Evolutionary conservation across 2,329 filamentous ascomycete species (phyloP), one percentile per base, ranked within the genome.

Genomic region (Ceratocystis papillata): DNA sequence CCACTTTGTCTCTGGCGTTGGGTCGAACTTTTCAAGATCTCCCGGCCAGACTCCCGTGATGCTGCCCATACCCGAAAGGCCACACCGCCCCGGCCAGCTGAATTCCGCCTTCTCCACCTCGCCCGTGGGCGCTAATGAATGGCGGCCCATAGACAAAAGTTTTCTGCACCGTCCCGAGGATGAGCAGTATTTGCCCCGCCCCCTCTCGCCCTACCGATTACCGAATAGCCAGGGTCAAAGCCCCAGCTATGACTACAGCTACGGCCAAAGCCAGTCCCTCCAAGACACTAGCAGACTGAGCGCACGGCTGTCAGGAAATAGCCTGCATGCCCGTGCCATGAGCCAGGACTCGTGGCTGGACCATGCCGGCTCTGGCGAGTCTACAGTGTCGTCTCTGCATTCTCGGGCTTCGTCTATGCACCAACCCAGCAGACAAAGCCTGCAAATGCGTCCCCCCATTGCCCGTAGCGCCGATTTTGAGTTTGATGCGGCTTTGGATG

Each of bases 331-430:
- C 25, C 77, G 84, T 68, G 85, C 83, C 28, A 80, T 83, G 10
- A 93, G 89, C 72, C 86, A 87, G 68, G 89, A 88, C 64, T 96
- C 91, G 0, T 96, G 92, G 92, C 77, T 96, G n/a, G 90, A 96
- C 73, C 93, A 90, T 66, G 89, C 96, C 17, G 92, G 96, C 71
- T 96, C 91, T 25, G 89, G 87, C 45, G 87, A 84, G 20, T 96
- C 92, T 0, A 86, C 85, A 2, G 81, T 83, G 2, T 90, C 89
- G 1, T 96, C 92, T 0, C 81, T 90, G 1, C 89, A 91, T 73
- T 96, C 92, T 0, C 81, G 89, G 62, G 85, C 87, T 3, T 92
- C 89, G 0, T 89, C 87, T 1, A 76, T 87, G 72, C 87, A 88
- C 69, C 66, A 67, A n/a, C 62, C 62, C 7, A 64, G 53, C 12